A percentile compares a stretch with the other conserved stretches of the same genome.
Evolutionary conservation across 2,329 filamentous ascomycete species (phyloP).

Genomic region (Alternaria brassicae): DNA sequence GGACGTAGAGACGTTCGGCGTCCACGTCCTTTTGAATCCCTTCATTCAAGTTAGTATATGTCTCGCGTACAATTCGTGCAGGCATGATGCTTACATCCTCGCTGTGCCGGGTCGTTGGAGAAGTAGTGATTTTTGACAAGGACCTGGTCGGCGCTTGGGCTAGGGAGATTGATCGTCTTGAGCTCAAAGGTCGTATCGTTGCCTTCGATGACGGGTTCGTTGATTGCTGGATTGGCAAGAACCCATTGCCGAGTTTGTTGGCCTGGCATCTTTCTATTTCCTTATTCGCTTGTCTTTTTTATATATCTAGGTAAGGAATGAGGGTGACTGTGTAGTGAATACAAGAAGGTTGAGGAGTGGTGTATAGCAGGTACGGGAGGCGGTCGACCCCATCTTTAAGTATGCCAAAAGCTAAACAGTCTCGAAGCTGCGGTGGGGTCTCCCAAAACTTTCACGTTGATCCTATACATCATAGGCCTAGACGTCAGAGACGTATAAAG

Average conservation of each 20-base stretch:
- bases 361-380: neutral
- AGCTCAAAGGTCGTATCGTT: constrained; percentile 52
- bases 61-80: too few relatives aligned
- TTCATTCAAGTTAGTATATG: too few relatives aligned
- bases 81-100: too few relatives aligned
- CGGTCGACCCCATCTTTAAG: constrained; percentile 8
- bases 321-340: neutral
- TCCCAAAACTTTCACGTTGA: constrained; percentile 5
- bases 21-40: constrained; percentile 54
- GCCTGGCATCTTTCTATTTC: constrained; percentile 33
- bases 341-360: too few relatives aligned
- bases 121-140: constrained; percentile 57
- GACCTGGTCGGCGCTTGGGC: constrained; percentile 51
- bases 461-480: constrained; percentile 1
- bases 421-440: constrained; percentile 8
- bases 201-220: constrained; percentile 47
- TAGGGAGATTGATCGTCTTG: constrained; percentile 43
- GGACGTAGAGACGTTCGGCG: constrained; percentile 56
- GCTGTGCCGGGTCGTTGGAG: constrained; percentile 56
- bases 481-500: neutral
- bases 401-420: constrained; percentile 2
- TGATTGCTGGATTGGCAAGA: constrained; percentile 51
- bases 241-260: constrained; percentile 54
- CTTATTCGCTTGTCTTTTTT: neutral
- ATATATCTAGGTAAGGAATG: neutral